phyloP scores from a whole-genome alignment of 768 basidiomycete species.

The Tylopilus sp. region DNA sequence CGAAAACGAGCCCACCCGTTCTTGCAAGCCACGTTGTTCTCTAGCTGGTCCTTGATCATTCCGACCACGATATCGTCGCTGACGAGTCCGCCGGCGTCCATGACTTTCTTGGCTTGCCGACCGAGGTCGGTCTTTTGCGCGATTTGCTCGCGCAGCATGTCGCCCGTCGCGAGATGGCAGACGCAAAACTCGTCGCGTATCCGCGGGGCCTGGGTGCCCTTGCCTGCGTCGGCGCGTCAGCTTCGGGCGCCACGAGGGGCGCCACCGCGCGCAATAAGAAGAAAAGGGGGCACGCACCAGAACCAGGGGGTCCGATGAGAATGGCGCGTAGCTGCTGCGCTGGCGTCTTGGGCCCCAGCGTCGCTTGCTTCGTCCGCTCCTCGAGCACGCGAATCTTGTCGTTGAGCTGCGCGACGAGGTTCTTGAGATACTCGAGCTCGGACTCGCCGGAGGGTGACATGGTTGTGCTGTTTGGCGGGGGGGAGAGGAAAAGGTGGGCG shows the following conservation, averaged over 20 bases:
- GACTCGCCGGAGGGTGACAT: conserved; percentile 62
- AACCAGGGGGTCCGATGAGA: conserved; percentile 94
- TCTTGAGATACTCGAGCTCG: conserved; percentile 91
- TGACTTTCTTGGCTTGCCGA: conserved; percentile 91
- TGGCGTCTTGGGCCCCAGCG: conserved; percentile 50
- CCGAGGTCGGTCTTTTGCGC: conserved; percentile 83
- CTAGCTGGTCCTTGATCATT: conserved; percentile 95
- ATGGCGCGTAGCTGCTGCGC: conserved; percentile 84
- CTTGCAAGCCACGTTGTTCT: conserved; percentile 89
- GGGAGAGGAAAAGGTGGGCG: neutral
- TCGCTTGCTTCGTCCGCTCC: conserved; percentile 52
- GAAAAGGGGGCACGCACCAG: conserved; percentile 57
- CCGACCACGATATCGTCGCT: conserved; percentile 95
- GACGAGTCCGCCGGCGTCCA: conserved; percentile 95
- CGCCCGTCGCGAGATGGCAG: conserved; percentile 97
- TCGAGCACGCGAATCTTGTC: conserved; percentile 85
- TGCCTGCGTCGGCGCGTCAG: conserved; percentile 52
- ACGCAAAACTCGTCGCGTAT: conserved; percentile 93
- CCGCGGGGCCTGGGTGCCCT: conserved; percentile 95
- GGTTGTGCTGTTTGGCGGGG: neutral
- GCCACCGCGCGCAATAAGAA: neutral
- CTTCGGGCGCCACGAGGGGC: neutral
- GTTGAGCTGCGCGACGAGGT: conserved; percentile 84
- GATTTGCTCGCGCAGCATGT: conserved; percentile 97
- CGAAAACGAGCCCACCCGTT: conserved; percentile 71